Evolutionary conservation across 305 asterid genomes (phyloP).

Genomic region (Andrographis paniculata): DNA sequence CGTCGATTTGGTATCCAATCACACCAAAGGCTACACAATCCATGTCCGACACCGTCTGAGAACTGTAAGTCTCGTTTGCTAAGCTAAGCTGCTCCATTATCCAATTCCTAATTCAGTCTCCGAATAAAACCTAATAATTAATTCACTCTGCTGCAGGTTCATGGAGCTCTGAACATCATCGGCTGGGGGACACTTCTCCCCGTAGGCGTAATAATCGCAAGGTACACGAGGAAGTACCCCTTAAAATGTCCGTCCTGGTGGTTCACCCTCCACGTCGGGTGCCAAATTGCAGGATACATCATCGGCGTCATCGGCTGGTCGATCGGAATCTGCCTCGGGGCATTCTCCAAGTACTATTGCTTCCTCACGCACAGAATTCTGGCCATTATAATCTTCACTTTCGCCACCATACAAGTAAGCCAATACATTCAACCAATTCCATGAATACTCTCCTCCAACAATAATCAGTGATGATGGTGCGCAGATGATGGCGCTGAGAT

Average conservation of each 20-base stretch:
- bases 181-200: conserved; percentile 63
- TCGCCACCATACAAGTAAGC: conserved; percentile 43
- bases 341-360: conserved; percentile 22
- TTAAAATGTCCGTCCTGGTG: conserved; percentile 5
- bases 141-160: conserved; percentile 27
- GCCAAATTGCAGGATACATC: conserved; percentile 37
- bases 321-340: conserved; percentile 42
- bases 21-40: neutral
- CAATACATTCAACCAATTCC: neutral
- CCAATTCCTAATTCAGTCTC: neutral
- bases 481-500: conserved; percentile 46
- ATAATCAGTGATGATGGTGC: neutral
- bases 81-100: neutral
- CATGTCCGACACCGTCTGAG: conserved; percentile 21
- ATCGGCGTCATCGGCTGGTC: conserved; percentile 37
- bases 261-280: conserved; percentile 24
- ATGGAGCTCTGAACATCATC: conserved; percentile 41
- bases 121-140: neutral
- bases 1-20: conserved; percentile 22
- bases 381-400: conserved; percentile 32
- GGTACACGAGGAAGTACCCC: conserved; percentile 34
- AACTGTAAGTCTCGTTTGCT: conserved; percentile 22
- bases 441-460: neutral
- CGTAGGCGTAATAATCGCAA: conserved; percentile 36
- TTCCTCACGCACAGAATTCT: conserved; percentile 28